Evolutionary conservation across 1,284 basidiomycete species (phyloP), one percentile per base, ranked within the genome.

Genomic region (Cutaneotrichosporon daszewskae): DNA sequence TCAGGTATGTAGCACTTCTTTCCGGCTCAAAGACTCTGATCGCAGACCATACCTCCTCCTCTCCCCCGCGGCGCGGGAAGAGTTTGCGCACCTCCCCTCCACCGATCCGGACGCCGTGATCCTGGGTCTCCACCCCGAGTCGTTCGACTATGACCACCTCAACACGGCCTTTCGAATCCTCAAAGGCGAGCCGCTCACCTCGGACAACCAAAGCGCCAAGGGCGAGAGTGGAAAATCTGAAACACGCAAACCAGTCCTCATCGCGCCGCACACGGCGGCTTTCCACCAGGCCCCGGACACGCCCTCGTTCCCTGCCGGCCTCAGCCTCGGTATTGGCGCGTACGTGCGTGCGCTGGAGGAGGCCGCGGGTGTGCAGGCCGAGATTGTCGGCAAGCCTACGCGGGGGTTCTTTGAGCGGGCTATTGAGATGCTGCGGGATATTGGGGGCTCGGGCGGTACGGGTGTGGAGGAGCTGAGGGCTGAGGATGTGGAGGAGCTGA

Each of bases 91-190:
- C 37, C 24, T 62, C 35, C 29, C 37, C 22, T 14, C n/a, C 12
- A 49, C 77, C 57, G 23, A 27, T 5, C 22, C 19, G 18, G 81
- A 85, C 57, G 73, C 78, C 0, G 82, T 85, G 36, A 76, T 85
- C n/a, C 62, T 85, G 13, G 83, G 83, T 6, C 74, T 83, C 16
- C 75, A 81, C 1, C 81, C 80, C 2, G 52, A 69, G 0, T 56
- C 72, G 3, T 73, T 85, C 51, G 71, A 74, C 27, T 85, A 84
- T 59, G 64, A 72, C 2, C 22, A 41, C 14, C 73, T 86, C 40
- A 83, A 83, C 62, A 73, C 72, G 9, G 83, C 83, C 0, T 85
- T 85, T 54, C 76, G 82, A 2, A 74, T 85, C 16, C 74, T 85
- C 6, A 57, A 64, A 12, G 45, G 55, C 7, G 70, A 66, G 43